Base-by-base conservation (phyloP, 208 protist genomes). In the Crithidia acanthocephali region DNA sequence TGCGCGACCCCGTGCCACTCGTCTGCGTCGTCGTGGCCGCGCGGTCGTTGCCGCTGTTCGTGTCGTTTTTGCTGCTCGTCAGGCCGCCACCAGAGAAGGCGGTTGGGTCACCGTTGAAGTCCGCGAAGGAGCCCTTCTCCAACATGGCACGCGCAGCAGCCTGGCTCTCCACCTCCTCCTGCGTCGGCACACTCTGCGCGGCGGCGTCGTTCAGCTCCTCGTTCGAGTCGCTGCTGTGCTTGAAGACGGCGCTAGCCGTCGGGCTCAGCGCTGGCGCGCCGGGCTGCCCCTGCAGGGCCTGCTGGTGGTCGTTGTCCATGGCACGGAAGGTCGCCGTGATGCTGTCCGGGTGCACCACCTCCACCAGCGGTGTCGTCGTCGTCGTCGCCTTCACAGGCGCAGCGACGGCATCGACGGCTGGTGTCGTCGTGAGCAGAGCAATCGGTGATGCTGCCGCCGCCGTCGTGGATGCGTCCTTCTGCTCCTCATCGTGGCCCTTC, bases 61-160 rank as follows among this genome's bases (percentile, higher is more conserved):
- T 66, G 27, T 50, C 55, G 58, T 40, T 59, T 25, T 67, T 72
- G 65, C 63, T 78, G 65, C 58, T 78, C 57, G 72, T 78, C 27
- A 63, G 16, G 1, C 58, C 58, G 11, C 57, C 64, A 32, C 33
- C 48, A 25, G 33, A 65, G 22, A 50, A 61, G 33, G 22, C 45
- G 25, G 32, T 70, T 0, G 64, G 57, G 28, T 66, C 64, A 9
- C 27, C 2, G 48, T 11, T 57, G 52, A 47, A 44, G 5, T 69
- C 28, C 0, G 16, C 47, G 22, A 25, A 33, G 40, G 44, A 58
- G 37, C 9, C 53, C 15, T 35, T 68, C 32, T 64, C 44, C 32
- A 52, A 42, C 6, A 28, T 10, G 0, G 50, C 22, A 15, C 25
- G 1, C 28, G 25, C 23, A 0, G 51, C n/a, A 0, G 33, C 22